Base-by-base conservation (phyloP, 2,329 filamentous ascomycete genomes). In the Claviceps fusiformis region DNA sequence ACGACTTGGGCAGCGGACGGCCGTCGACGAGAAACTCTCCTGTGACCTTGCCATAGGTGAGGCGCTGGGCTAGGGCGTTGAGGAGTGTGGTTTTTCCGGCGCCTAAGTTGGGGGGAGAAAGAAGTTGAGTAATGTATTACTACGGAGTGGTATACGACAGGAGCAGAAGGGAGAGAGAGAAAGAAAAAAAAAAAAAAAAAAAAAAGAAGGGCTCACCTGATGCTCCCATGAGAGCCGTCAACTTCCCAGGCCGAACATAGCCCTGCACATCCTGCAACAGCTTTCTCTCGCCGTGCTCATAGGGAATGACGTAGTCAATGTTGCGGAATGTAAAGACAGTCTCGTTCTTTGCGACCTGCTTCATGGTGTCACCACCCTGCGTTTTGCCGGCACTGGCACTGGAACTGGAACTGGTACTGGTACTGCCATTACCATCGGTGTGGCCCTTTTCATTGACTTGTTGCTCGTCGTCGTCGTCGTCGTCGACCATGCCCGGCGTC, bases 1-100 rank as follows among this genome's bases (percentile, higher is more conserved):
- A 92, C 0, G 84, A 87, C 46, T 77, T 80, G 54, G 89, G 86
- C 15, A 86, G 79, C 50, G 81, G 81, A 27, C 78, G 77, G 2
- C 87, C 87, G 61, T 91, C 86, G 8, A 91, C 85, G n/a, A 89
- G 71, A 73, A 92, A 89, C 53, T 89, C 82, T 52, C 89, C 89
- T 1, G 77, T 79, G 11, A 92, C 80, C 24, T 86, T 82, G 63
- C 89, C 89, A 74, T 88, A 86, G 1, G 80, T 89, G 44, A 86
- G 81, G 62, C 88, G 84, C 52, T 83, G 85, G 35, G 87, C 86
- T 24, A 92, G 75, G 2, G 85, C 83, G 66, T 89, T 84, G 46
- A 90, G 72, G 27, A 89, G 73, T 0, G 87, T 89, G 0, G 85
- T 91, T 67, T 91, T 90, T 52, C 87, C 88, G 39, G 71, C 68